A percentile compares a stretch with the other conserved stretches of the same genome.
phyloP scores from a whole-genome alignment of 305 asterid species.

The Fraxinus velutina region DNA sequence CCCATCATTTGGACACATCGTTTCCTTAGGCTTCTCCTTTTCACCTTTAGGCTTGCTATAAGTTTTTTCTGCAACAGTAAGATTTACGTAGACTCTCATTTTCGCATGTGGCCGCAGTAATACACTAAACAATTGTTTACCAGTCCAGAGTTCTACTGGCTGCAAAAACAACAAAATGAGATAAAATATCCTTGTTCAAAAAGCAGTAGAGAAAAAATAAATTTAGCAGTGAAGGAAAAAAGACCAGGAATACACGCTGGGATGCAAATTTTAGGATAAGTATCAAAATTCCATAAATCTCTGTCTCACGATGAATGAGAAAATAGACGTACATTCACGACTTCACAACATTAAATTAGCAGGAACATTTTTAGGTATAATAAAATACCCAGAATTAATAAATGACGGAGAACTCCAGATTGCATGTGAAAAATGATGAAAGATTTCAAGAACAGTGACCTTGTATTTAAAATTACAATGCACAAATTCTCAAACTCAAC shows the following conservation, averaged over 20 bases:
- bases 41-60: slow-evolving; percentile 24
- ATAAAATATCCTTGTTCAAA: not conserved
- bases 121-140: slow-evolving; percentile 79
- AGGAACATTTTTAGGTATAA: not conserved
- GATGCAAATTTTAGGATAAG: not conserved
- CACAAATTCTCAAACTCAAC: slow-evolving; percentile 34
- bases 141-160: slow-evolving; percentile 98
- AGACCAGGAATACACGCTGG: not conserved
- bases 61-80: slow-evolving; percentile 71
- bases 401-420: not conserved
- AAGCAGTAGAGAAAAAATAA: not conserved
- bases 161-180: slow-evolving; percentile 32
- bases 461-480: slow-evolving; percentile 7
- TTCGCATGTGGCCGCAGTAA: slow-evolving; percentile 75
- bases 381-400: not conserved
- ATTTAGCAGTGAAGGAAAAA: slow-evolving; percentile 6
- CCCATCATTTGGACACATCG: slow-evolving; percentile 87
- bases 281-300: not conserved
- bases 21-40: slow-evolving; percentile 43
- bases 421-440: not conserved
- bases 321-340: not conserved
- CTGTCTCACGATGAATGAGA: not conserved
- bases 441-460: not conserved
- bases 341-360: not conserved
- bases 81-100: slow-evolving; percentile 76